Base-by-base conservation (phyloP, 352 stramenopile species). In the Achlya hypogyna region DNA sequence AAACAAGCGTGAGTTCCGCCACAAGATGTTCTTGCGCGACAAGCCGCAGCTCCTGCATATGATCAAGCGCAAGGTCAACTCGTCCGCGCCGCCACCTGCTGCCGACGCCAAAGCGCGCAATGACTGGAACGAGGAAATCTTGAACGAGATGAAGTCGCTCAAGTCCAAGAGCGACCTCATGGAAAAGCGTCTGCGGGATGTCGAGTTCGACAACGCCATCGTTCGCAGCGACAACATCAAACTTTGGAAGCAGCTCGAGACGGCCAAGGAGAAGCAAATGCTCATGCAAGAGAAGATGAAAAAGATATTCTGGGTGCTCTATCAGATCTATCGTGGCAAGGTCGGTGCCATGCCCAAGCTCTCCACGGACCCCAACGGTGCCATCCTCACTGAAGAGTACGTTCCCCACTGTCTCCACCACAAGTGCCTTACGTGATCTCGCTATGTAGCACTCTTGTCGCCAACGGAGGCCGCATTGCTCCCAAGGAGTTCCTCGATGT, bases 1-100 rank as follows among this genome's bases (percentile, higher is more conserved):
- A 45, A 96, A 93, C 72, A 81, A 85, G 23, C 76, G 94, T n/a
- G 90, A 98, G 76, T 98, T 98, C 75, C 86, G 91, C 74, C 91
- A 98, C 65, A 85, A 86, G 58, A 90, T 92, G 74, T 98, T 98
- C 64, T 91, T 93, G 69, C 80, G 87, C 40, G 87, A 88, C 27
- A 78, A 86, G 8, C 86, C 83, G 0, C 86, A 96, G 62, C 68
- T 96, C 52, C 74, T 96, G 29, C 82, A 88, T 58, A 76, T 89
- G 25, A 96, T 96, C 63, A 94, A 94, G 63, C 85, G 89, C 54
- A 96, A 96, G 60, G 82, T 93, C 0, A 65, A 52, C 22, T 31
- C 34, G 18, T 25, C 42, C 6, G 12, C 42, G 20, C 43, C 23
- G 51, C 43, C 60, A 12, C 8, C 60, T 8, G 40, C 43, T 29